These are phyloP conservation scores for Pythium dissimile DNA, from an alignment of 352 stramenopile species.

Conservation along the genomic window DNA sequence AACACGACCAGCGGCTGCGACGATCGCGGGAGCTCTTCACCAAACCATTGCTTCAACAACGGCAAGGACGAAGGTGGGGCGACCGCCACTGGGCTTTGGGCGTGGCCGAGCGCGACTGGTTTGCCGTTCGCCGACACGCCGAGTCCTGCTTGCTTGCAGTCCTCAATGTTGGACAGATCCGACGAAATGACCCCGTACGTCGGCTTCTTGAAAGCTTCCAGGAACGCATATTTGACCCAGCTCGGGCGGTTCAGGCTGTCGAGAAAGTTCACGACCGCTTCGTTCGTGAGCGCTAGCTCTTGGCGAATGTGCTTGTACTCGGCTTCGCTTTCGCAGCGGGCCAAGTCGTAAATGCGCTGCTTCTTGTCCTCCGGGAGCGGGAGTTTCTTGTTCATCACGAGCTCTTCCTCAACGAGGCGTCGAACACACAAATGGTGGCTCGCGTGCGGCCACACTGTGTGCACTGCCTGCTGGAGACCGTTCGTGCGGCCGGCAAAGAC, in stretches of 20 bases:
- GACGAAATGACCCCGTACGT: conserved; percentile 75
- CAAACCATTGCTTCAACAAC: conserved; percentile 49
- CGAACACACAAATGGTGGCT: conserved; percentile 73
- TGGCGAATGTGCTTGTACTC: conserved; percentile 63
- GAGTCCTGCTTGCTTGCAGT: conserved; percentile 5
- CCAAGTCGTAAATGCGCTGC: conserved; percentile 63
- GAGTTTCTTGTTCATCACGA: conserved; percentile 56
- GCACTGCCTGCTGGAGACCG: conserved; percentile 49
- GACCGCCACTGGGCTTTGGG: neutral
- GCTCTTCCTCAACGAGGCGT: conserved; percentile 66
- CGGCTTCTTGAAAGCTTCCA: conserved; percentile 56
- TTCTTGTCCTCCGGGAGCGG: conserved; percentile 62
- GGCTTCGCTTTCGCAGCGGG: conserved; percentile 62
- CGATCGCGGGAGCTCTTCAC: conserved; percentile 49
- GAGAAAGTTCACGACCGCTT: conserved; percentile 47
- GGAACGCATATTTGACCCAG: conserved; percentile 80
- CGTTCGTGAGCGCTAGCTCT: conserved; percentile 48
- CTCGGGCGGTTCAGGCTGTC: conserved; percentile 51
- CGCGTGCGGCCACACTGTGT: conserved; percentile 48
- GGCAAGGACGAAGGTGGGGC: conserved; percentile 13
- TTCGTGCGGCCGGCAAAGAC: conserved; percentile 56
- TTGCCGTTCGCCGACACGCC: neutral
- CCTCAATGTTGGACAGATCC: conserved; percentile 33
- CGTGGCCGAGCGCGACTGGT: neutral
- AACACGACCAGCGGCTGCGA: conserved; percentile 65